Percentiles rank a stretch among this genome's conserved stretches.
These are phyloP conservation scores for Tricholoma hemisulphureum DNA, from an alignment of 768 basidiomycete species.

Conservation along the genomic window DNA sequence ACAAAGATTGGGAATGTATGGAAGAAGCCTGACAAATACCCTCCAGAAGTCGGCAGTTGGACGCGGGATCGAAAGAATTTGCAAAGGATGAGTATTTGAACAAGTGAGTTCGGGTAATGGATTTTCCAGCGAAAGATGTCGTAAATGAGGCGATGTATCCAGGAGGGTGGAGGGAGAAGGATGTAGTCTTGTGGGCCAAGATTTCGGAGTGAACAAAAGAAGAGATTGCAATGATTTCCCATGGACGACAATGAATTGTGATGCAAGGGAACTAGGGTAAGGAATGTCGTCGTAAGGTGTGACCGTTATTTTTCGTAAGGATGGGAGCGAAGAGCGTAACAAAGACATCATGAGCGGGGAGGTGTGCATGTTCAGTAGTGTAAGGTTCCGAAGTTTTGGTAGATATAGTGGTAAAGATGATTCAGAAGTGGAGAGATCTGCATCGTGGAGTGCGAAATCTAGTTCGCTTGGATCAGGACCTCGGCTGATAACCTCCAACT, in stretches of 20 bases:
- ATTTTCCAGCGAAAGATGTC: conserved; percentile 70
- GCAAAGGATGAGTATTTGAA: conserved; percentile 40
- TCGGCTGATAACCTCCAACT: conserved; percentile 60
- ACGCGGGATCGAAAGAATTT: conserved; percentile 74
- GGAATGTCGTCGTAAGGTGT: conserved; percentile 74
- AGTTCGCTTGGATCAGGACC: conserved; percentile 56
- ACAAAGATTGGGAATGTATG: conserved; percentile 53
- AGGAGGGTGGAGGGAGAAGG: conserved; percentile 53
- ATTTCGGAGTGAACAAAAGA: conserved; percentile 65
- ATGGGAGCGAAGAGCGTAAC: conserved; percentile 58
- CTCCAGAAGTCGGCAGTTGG: conserved; percentile 60
- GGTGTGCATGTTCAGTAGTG: conserved; percentile 63
- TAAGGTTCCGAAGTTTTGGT: conserved; percentile 55
- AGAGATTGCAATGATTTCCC: conserved; percentile 59
- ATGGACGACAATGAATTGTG: conserved; percentile 58
- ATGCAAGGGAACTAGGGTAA: conserved; percentile 54
- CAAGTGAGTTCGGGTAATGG: conserved; percentile 57
- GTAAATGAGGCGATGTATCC: conserved; percentile 49
- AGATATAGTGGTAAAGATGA: conserved; percentile 50
- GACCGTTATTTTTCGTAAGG: conserved; percentile 60
- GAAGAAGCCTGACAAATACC: conserved; percentile 53
- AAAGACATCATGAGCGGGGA: conserved; percentile 64
- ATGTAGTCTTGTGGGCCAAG: conserved; percentile 60
- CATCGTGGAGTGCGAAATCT: conserved; percentile 29
- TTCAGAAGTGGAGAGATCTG: conserved; percentile 28